Percentiles rank a stretch among this genome's conserved stretches.
Evolutionary conservation across 202 grass and related monocot genomes (phyloP).

Genomic region (Saccharum hybrid): DNA sequence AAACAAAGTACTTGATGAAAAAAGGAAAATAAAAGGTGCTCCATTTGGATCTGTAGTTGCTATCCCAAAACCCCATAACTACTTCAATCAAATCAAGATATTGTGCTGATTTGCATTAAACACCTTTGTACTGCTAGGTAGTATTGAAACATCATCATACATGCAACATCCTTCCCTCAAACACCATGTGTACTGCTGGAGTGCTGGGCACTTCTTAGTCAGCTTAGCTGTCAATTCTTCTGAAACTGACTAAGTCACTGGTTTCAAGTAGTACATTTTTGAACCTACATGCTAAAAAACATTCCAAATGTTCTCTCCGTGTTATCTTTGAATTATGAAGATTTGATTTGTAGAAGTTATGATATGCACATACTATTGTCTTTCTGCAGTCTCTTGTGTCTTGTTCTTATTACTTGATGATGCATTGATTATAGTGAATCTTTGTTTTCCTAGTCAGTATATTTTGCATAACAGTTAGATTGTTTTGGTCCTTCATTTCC

Average conservation of each 20-base stretch:
- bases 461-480: neutral
- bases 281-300: neutral
- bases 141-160: neutral
- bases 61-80: neutral
- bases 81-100: slow-evolving; percentile 20
- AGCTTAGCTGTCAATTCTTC: neutral
- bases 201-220: neutral
- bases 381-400: neutral
- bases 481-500: neutral
- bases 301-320: slow-evolving; percentile 29
- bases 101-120: slow-evolving; percentile 20
- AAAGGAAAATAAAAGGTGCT: neutral
- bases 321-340: slow-evolving; percentile 35
- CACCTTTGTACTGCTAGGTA: neutral
- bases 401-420: neutral
- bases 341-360: slow-evolving; percentile 30
- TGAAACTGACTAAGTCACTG: neutral
- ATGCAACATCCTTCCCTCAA: slow-evolving; percentile 15
- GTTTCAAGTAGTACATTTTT: slow-evolving; percentile 22
- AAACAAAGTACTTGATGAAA: neutral
- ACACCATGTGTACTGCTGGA: slow-evolving; percentile 26
- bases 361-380: neutral
- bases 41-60: slow-evolving; percentile 24
- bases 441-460: neutral
- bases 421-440: neutral